Percentiles rank a stretch among this genome's conserved stretches.
Evolutionary conservation across 2,329 filamentous ascomycete species (phyloP).

Genomic region (Pyrenophora teres): DNA sequence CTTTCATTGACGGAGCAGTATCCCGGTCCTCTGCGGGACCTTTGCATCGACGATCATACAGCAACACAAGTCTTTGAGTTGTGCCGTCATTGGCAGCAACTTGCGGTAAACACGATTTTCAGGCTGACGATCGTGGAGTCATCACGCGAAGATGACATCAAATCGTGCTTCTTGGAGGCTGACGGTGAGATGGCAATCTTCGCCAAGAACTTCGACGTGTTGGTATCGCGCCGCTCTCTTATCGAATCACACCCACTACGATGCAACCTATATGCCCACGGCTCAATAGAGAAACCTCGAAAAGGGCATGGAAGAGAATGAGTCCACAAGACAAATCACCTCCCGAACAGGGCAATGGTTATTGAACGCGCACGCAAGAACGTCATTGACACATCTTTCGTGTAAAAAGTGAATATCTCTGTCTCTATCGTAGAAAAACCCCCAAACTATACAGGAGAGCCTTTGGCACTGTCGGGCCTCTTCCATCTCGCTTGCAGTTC

Average conservation of each 20-base stretch:
- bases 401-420: background rate
- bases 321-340: too few relatives aligned
- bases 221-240: too few relatives aligned
- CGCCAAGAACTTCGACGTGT: too few relatives aligned
- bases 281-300: too few relatives aligned
- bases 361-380: background rate
- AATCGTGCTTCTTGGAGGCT: too few relatives aligned
- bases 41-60: background rate
- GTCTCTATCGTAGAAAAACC: background rate
- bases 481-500: slow-evolving; percentile 7
- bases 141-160: background rate
- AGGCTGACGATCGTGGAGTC: background rate
- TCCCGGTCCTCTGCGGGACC: background rate
- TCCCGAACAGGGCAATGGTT: background rate
- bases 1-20: background rate
- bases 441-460: background rate
- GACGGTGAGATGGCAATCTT: too few relatives aligned
- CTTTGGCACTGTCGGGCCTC: slow-evolving; percentile 1
- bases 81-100: background rate
- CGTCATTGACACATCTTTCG: background rate
- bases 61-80: background rate
- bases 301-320: too few relatives aligned
- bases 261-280: too few relatives aligned
- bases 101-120: background rate
- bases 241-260: too few relatives aligned